Evolutionary conservation across 345 rosid genomes (phyloP).

Genomic region (Aegle marmelos): DNA sequence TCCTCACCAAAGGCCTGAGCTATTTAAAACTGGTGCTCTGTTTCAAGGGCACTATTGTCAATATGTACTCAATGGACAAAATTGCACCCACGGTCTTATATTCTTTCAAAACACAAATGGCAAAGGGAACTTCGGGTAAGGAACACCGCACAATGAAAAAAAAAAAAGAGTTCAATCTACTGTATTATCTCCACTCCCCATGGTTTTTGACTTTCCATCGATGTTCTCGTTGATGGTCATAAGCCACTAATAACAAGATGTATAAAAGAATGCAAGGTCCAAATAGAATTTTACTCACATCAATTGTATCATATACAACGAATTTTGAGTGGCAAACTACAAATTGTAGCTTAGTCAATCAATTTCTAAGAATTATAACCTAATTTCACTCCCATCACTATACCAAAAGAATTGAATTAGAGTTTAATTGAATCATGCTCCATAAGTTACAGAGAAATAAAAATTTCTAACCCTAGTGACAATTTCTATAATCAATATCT

Average conservation of each 20-base stretch:
- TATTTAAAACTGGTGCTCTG: neutral
- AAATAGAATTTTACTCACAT: neutral
- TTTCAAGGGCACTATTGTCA: neutral
- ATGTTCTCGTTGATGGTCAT: too few relatives aligned
- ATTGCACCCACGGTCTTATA: neutral
- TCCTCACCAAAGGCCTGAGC: neutral
- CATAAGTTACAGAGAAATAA: neutral
- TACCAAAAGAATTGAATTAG: slow-evolving; percentile 17
- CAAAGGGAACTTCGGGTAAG: neutral
- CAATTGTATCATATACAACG: slow-evolving; percentile 17
- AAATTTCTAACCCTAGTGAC: neutral
- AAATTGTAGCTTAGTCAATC: neutral
- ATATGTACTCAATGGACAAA: neutral
- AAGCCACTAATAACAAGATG: neutral
- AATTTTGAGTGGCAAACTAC: neutral
- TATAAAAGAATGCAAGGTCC: neutral
- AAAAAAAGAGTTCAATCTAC: too few relatives aligned
- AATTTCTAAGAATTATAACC: slow-evolving; percentile 15
- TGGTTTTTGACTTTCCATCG: too few relatives aligned
- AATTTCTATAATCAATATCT: neutral
- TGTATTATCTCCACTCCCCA: too few relatives aligned
- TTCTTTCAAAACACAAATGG: neutral
- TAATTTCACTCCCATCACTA: neutral
- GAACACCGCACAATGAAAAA: neutral
- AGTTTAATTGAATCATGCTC: neutral